Evolutionary conservation across 768 basidiomycete species (phyloP).

Genomic region (Serendipita sp.): DNA sequence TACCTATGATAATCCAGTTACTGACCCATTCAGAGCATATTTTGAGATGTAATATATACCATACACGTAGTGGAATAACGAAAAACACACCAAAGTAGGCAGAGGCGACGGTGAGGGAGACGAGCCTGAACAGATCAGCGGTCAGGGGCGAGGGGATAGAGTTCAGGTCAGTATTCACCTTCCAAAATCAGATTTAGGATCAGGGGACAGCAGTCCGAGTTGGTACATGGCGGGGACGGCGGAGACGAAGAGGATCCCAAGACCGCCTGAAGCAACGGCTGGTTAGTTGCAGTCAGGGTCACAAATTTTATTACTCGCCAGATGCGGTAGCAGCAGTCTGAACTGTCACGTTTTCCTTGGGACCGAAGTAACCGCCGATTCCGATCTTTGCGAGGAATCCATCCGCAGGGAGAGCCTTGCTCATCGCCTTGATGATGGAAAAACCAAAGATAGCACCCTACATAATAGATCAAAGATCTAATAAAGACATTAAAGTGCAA

Average conservation of each 20-base stretch:
- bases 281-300: constrained; percentile 19
- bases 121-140: constrained; percentile 20
- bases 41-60: too few relatives aligned
- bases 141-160: not conserved
- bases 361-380: constrained; percentile 38
- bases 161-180: not conserved
- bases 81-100: constrained; percentile 52
- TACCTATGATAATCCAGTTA: constrained; percentile 22
- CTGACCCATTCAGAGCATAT: too few relatives aligned
- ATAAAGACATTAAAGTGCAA: not conserved
- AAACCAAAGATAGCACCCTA: constrained; percentile 37
- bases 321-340: constrained; percentile 17
- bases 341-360: constrained; percentile 50
- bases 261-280: constrained; percentile 25
- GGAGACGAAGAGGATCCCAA: constrained; percentile 42
- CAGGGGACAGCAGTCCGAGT: constrained; percentile 28
- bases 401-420: constrained; percentile 30
- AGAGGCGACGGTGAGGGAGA: constrained; percentile 35
- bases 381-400: constrained; percentile 29
- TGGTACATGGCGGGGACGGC: constrained; percentile 47
- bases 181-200: constrained; percentile 36
- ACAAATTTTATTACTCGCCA: constrained; percentile 10
- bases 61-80: constrained; percentile 36
- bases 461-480: not conserved
- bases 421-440: constrained; percentile 41